Evolutionary conservation across 306 rosid genomes (phyloP), one percentile per base, ranked within the genome.

Genomic region (Rubus idaeus): DNA sequence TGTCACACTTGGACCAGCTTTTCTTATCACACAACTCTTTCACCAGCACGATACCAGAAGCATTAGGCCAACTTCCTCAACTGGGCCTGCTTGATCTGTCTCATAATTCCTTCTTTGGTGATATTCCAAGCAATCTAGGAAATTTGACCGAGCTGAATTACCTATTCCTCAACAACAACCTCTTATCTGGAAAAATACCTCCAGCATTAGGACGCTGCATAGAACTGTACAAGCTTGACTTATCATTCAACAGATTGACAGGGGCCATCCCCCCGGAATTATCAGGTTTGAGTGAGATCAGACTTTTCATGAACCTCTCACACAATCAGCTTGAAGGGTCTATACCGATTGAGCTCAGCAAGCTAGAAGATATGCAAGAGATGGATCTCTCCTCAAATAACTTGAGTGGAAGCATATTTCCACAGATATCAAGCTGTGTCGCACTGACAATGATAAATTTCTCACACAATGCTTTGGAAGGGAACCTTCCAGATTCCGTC

Each of bases 131-230:
- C 70, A 83, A 78, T 78, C 7, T 89, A 39, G 89, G 92, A 64
- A 80, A 87, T 77, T 77, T 89, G 85, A 50, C 50, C 10, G 21
- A 30, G 65, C 45, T 91, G 61, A 73, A 21, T 67, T 84, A n/a
- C 61, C 63, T 91, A 73, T 89, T 87, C 85, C 90, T 91, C 70
- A 91, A 89, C 89, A 83, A 89, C 80, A 89, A 91, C 81, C 80
- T 73, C 61, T 86, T 91, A 71, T 79, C 90, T 18, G 92, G 92
- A 68, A 74, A 74, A 42, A 80, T 91, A 81, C 94, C 96, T 78
- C 49, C 84, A 50, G 30, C 87, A 58, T 76, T 91, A 57, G 89
- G 89, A 46, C 49, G 42, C 77, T 87, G 92, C 86, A 74, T 42
- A 20, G 83, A 73, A 65, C 83, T 91, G 55, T 76, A 89, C 79